Evolutionary conservation across 2,329 filamentous ascomycete genomes (phyloP).

Genomic region (Pseudogymnoascus sp.): DNA sequence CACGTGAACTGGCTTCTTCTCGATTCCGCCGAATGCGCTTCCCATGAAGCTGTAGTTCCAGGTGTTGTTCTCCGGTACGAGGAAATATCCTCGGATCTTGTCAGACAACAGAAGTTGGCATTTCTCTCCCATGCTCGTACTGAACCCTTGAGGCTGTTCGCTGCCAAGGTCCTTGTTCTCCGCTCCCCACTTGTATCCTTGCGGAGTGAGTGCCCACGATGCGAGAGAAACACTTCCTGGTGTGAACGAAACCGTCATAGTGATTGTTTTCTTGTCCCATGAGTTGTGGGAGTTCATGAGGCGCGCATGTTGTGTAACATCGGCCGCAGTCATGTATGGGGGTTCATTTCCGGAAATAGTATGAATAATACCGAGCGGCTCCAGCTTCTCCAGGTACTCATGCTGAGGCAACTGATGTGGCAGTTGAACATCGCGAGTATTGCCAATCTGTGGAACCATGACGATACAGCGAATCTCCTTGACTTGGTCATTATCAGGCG

Average conservation of each 20-base stretch:
- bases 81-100: constrained; percentile 90
- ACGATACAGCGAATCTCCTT: constrained; percentile 97
- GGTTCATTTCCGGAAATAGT: constrained; percentile 91
- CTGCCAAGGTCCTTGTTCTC: constrained; percentile 90
- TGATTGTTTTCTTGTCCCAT: constrained; percentile 85
- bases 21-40: constrained; percentile 73
- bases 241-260: constrained; percentile 92
- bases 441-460: constrained; percentile 94
- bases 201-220: constrained; percentile 85
- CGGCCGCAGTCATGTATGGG: constrained; percentile 89
- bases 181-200: constrained; percentile 92
- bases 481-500: constrained; percentile 89
- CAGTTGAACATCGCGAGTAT: constrained; percentile 82
- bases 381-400: constrained; percentile 77
- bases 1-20: constrained; percentile 86
- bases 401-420: constrained; percentile 86
- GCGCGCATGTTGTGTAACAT: constrained; percentile 89
- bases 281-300: constrained; percentile 74
- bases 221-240: constrained; percentile 91
- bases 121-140: constrained; percentile 87
- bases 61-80: constrained; percentile 79
- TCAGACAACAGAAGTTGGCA: constrained; percentile 89
- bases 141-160: constrained; percentile 91
- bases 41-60: constrained; percentile 99
- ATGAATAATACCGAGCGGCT: constrained; percentile 91